Evolutionary conservation across 805 yeast species (phyloP), one percentile per base, ranked within the genome.

Genomic region (Kodamaea neixiangensis): DNA sequence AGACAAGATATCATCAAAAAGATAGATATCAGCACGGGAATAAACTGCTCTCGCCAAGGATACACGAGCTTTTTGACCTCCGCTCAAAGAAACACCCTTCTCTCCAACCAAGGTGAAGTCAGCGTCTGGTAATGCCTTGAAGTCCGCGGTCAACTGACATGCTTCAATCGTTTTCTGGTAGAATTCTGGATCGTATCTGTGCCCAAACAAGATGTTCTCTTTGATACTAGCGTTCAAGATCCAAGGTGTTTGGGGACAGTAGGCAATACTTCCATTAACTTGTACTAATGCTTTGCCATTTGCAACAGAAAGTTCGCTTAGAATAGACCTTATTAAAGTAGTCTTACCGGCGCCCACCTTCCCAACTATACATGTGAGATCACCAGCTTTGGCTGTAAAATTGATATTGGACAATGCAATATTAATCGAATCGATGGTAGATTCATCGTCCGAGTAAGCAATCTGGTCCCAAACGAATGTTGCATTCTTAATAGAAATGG

Each of bases 21-120:
- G 61, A 52, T 80, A 78, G 5, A 84, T 71, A 64, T 84, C 87
- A 1, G 79, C 75, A 48, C 83, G 68, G 0, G 87, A 68, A 60
- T 85, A 85, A 3, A 85, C 85, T 0, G 89, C 88, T 59, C 91
- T 76, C 0, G 90, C 90, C 40, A 85, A 67, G 11, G 85, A 77
- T 22, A 85, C 67, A 63, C 91, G 66, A 0, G 86, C 86, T 60
- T 80, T 82, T 60, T 82, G 87, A 7, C 87, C 86, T 34, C 86
- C 86, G 7, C 83, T 77, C 22, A 82, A 68, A 1, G 85, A 76
- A 31, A 82, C 80, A 51, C 86, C 86, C 55, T 80, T 80, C 61
- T 82, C 86, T 40, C 87, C 84, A 37, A 80, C 83, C 44, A 77
- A 64, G 0, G 85, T 80, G 43, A 69, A 73, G 54, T 79, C 84